A percentile compares a stretch with the other conserved stretches of the same genome.
Conservation (phyloP, 495 filamentous ascomycete genomes). For the Neurospora tetrasperma region DNA sequence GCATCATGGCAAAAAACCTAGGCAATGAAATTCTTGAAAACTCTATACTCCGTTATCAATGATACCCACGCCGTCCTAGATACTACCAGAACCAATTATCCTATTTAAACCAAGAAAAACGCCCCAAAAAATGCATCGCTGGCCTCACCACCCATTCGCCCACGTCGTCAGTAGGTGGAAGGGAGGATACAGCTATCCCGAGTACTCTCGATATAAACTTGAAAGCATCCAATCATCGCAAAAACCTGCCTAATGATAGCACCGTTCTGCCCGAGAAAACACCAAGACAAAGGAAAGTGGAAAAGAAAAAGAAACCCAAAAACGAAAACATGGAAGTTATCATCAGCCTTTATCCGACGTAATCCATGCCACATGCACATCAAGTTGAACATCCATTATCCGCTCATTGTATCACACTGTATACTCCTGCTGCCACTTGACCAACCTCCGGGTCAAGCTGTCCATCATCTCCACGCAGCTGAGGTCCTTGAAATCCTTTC, state of each 20-base stretch:
- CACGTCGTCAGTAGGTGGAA: background rate
- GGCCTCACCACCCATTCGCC: background rate
- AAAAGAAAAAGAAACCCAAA: background rate
- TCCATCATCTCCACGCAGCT: slow-evolving; percentile 77
- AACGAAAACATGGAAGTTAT: background rate
- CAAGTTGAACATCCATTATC: background rate
- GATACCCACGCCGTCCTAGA: background rate
- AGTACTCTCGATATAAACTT: background rate
- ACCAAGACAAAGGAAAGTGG: background rate
- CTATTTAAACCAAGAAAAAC: background rate
- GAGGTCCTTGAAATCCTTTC: slow-evolving; percentile 53
- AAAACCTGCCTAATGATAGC: background rate
- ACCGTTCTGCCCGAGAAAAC: background rate
- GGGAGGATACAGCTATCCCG: background rate
- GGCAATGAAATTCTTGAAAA: background rate
- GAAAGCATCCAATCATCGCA: background rate
- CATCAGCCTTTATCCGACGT: background rate
- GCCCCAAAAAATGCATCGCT: background rate
- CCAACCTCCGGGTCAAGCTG: slow-evolving; percentile 58
- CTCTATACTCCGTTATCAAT: background rate
- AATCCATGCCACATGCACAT: background rate
- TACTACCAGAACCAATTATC: background rate
- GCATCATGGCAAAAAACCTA: background rate
- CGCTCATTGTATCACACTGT: slow-evolving; percentile 12
- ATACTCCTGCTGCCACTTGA: slow-evolving; percentile 67